Evolutionary conservation across 1,139 yeast genomes (phyloP).

Genomic region (Zygosaccharomyces pseudobailii): DNA sequence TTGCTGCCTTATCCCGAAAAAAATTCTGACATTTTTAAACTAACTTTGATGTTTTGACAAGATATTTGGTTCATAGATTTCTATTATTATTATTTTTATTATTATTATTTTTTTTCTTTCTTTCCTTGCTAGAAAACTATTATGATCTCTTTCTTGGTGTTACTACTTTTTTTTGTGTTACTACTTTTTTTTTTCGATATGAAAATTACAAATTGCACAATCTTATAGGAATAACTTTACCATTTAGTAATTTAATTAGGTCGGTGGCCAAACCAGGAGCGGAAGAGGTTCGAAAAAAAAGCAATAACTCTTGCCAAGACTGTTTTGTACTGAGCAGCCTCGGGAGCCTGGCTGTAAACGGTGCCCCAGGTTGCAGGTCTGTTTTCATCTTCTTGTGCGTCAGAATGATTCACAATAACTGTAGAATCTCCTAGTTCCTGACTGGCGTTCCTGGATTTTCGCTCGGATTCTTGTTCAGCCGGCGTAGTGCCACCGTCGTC

Average conservation of each 20-base stretch:
- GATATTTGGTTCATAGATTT: neutral
- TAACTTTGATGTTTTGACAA: neutral
- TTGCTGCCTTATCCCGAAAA: neutral
- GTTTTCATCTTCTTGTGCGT: slow-evolving; percentile 9
- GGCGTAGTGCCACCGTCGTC: neutral
- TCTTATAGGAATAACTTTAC: neutral
- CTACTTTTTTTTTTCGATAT: neutral
- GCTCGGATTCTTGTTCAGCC: neutral
- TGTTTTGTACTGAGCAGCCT: slow-evolving; percentile 16
- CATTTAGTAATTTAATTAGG: neutral
- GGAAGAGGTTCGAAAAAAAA: slow-evolving; percentile 13
- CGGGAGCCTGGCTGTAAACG: slow-evolving; percentile 6
- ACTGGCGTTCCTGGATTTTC: slow-evolving; percentile 1
- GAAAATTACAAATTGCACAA: neutral
- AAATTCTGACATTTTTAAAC: neutral
- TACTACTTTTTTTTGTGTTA: neutral
- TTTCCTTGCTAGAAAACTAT: neutral
- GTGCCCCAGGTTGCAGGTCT: slow-evolving; percentile 5
- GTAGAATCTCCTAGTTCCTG: slow-evolving; percentile 12
- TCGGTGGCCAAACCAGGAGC: slow-evolving; percentile 12
- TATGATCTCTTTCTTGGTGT: neutral
- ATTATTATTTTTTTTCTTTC: neutral
- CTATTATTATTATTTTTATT: neutral
- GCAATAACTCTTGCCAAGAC: slow-evolving; percentile 17
- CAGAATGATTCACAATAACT: slow-evolving; percentile 11